These are phyloP conservation scores for Microbotryomycetes sp. DNA, from an alignment of 1,284 basidiomycete species.

Conservation along the genomic window DNA sequence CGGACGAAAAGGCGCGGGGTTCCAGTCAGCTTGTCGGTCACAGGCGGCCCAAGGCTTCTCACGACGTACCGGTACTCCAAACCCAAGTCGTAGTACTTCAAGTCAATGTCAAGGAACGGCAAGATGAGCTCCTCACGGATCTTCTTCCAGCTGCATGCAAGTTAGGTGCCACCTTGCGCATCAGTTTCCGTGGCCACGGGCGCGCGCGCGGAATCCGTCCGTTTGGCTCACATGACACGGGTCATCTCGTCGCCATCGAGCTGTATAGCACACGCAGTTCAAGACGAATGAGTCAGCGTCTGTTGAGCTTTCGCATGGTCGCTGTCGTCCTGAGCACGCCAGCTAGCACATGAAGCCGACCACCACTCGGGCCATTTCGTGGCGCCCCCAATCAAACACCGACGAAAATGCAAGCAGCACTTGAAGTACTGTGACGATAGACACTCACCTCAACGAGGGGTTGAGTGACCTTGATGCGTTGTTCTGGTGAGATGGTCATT, in stretches of 20 bases:
- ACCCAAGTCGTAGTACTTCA: slow-evolving; percentile 97
- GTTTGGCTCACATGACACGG: slow-evolving; percentile 56
- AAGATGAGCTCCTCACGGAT: slow-evolving; percentile 66
- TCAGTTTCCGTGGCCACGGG: neutral
- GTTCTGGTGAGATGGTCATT: slow-evolving; percentile 26
- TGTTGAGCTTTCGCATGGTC: neutral
- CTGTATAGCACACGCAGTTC: too few relatives aligned
- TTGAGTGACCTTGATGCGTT: slow-evolving; percentile 72
- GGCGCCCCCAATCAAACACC: too few relatives aligned
- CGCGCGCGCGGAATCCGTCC: neutral
- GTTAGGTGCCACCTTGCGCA: neutral
- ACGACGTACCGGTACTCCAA: slow-evolving; percentile 77
- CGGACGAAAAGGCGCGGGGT: neutral
- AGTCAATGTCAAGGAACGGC: slow-evolving; percentile 87
- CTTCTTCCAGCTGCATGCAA: slow-evolving; percentile 31
- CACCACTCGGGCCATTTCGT: neutral
- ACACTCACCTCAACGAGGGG: slow-evolving; percentile 81
- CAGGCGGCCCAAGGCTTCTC: neutral
- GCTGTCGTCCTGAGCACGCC: neutral
- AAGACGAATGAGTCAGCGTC: too few relatives aligned
- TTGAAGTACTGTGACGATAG: too few relatives aligned
- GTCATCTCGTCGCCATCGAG: slow-evolving; percentile 93
- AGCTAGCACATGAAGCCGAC: neutral
- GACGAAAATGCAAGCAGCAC: too few relatives aligned
- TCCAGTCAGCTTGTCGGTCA: neutral